phyloP scores from a whole-genome alignment of 73 alveolate species.

The Durusdinium trenchii region DNA sequence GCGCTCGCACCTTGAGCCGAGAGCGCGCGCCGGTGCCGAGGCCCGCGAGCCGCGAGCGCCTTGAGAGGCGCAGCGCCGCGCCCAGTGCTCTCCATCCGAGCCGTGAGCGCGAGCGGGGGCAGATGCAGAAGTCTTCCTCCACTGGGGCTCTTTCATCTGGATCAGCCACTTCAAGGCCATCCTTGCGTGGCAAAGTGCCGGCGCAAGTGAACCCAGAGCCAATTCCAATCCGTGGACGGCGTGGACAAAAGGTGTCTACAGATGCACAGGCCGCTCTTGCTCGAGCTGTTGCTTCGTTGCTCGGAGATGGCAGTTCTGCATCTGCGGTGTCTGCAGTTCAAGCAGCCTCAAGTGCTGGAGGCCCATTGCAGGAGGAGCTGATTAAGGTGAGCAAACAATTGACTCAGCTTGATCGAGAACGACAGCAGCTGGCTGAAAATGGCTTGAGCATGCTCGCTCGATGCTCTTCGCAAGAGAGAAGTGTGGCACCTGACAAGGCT shows the following conservation, averaged over 20 bases:
- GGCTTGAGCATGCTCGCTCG: conserved; percentile 90
- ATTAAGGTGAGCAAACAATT: conserved; percentile 47
- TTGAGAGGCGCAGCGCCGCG: too few relatives aligned
- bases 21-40: too few relatives aligned
- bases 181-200: not conserved
- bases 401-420: conserved; percentile 76
- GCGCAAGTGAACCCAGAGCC: conserved; percentile 48
- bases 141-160: conserved; percentile 37
- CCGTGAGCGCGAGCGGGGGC: too few relatives aligned
- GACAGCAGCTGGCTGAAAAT: conserved; percentile 84
- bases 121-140: too few relatives aligned
- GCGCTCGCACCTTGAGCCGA: too few relatives aligned
- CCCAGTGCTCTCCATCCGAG: too few relatives aligned
- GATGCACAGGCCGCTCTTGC: conserved; percentile 65
- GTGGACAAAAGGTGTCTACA: not conserved
- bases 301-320: conserved; percentile 50
- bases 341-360: conserved; percentile 69
- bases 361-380: conserved; percentile 39
- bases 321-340: conserved; percentile 70
- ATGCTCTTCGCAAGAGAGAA: conserved; percentile 52
- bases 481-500: conserved; percentile 30
- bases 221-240: conserved; percentile 31
- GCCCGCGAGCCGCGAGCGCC: too few relatives aligned
- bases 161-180: not conserved
- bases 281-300: conserved; percentile 37